These are phyloP conservation scores for Thalassiosira tumida DNA, from an alignment of 352 stramenopile species.

Conservation along the genomic window DNA sequence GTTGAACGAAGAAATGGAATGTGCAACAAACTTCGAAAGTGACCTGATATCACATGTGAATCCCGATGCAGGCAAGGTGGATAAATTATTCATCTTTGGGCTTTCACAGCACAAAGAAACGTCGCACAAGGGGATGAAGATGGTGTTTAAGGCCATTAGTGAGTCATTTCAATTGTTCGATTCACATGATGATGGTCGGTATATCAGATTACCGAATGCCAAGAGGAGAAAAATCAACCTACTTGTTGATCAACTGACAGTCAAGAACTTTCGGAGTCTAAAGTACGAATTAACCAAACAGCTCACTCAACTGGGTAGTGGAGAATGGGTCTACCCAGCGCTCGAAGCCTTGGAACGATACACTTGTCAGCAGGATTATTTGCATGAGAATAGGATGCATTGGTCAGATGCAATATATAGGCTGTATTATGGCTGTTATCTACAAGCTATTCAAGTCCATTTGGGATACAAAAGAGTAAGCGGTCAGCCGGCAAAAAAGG, in stretches of 20 bases:
- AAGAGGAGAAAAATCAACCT: neutral
- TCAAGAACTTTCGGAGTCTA: neutral
- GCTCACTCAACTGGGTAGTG: neutral
- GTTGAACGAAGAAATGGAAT: neutral
- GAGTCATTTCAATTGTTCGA: slow-evolving; percentile 6
- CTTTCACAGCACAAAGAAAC: slow-evolving; percentile 16
- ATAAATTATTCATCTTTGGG: slow-evolving; percentile 15
- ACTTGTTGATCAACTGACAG: neutral
- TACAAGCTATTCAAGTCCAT: slow-evolving; percentile 48
- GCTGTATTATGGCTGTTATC: slow-evolving; percentile 24
- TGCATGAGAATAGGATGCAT: slow-evolving; percentile 51
- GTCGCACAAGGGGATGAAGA: slow-evolving; percentile 15
- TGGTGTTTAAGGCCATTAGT: slow-evolving; percentile 17
- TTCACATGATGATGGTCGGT: neutral
- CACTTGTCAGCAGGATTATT: slow-evolving; percentile 17
- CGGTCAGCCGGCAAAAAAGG: slow-evolving; percentile 17
- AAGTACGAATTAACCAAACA: neutral
- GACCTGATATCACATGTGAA: neutral
- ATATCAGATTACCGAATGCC: neutral
- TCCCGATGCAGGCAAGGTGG: neutral
- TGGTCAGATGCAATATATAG: slow-evolving; percentile 21
- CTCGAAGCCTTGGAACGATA: neutral
- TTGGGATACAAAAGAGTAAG: neutral
- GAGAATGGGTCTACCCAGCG: neutral
- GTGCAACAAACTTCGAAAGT: neutral